phyloP scores from a whole-genome alignment of 1,284 basidiomycete genomes.

The Takashimella tepidaria region DNA sequence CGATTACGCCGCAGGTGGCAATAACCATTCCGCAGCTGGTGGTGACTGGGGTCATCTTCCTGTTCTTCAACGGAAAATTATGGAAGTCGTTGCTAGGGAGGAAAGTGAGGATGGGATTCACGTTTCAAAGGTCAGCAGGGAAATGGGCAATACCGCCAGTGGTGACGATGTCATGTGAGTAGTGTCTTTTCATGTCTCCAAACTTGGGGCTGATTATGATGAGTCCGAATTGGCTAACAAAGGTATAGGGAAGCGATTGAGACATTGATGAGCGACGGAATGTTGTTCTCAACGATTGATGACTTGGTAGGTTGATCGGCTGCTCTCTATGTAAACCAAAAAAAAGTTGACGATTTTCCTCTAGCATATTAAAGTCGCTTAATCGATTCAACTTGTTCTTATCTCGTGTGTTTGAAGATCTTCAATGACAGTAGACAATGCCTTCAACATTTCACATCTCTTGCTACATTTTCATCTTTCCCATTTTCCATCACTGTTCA shows the following conservation, averaged over 20 bases:
- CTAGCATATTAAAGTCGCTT: conserved; percentile 35
- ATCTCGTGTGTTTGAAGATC: too few species aligned
- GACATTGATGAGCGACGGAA: conserved; percentile 61
- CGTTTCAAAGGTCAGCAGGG: conserved; percentile 55
- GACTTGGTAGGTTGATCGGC: conserved; percentile 50
- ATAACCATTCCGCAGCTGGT: conserved; percentile 6
- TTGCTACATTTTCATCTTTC: too few species aligned
- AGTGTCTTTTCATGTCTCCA: too few species aligned
- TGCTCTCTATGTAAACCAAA: not conserved
- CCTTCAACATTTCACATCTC: too few species aligned
- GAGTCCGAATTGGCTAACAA: not conserved
- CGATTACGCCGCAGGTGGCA: conserved; percentile 35
- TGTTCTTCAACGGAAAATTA: conserved; percentile 59
- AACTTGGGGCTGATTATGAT: not conserved
- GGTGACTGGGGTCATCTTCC: conserved; percentile 55
- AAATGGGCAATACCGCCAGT: conserved; percentile 21
- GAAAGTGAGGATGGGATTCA: conserved; percentile 56
- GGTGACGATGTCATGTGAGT: conserved; percentile 49
- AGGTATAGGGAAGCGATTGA: conserved; percentile 61
- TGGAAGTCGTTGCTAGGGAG: conserved; percentile 55
- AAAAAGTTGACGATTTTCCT: too few species aligned
- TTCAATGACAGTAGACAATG: too few species aligned
- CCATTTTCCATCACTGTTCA: too few species aligned
- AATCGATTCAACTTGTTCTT: too few species aligned
- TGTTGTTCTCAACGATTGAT: conserved; percentile 63